Base-by-base conservation (phyloP, 352 stramenopile species). In the Phytophthora lateralis region DNA sequence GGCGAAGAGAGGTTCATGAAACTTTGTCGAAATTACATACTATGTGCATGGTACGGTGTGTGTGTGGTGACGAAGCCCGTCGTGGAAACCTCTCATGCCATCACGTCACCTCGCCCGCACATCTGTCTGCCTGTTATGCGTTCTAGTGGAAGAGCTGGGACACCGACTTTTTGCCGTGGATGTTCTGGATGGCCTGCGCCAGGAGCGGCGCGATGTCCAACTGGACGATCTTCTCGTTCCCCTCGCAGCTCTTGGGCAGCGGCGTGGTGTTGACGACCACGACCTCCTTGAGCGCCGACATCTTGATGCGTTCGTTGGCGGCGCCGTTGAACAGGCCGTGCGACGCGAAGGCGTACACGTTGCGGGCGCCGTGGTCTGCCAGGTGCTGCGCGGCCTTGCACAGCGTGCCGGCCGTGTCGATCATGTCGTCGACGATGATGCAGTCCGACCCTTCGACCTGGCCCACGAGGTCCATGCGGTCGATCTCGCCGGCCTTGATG, bases 361-460 rank as follows among this genome's bases (percentile, higher is more conserved):
- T 96, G 48, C 95, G 90, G 10, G 97, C 97, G 34, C 97, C 97
- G 60, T 98, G 95, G 62, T 97, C 91, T 17, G 89, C 81, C 47
- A 99, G 76, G 63, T 99, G 96, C 76, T 99, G 96, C 42, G 97
- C 97, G 37, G 97, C 98, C 78, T 99, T 99, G 78, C 97, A 99
- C 15, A 99, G 73, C 34, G 97, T 99, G 55, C 97, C 98, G 37
- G 97, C 98, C 39, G 98, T 99, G 81, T 99, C 98, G 70, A 99
- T 99, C 98, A 99, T 99, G 78, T 99, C 98, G 75, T 99, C 98
- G 15, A 99, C 98, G 61, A 99, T 99, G 70, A 99, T 99, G 65
- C 97, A 99, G 82, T 99, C 98, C 47, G 93, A 99, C 68, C 97
- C 97, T 52, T 97, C 91, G 18, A 99, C 98, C 60, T 98, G 97